Conservation (phyloP, 2,329 filamentous ascomycete genomes). For the Xylaria digitata region DNA sequence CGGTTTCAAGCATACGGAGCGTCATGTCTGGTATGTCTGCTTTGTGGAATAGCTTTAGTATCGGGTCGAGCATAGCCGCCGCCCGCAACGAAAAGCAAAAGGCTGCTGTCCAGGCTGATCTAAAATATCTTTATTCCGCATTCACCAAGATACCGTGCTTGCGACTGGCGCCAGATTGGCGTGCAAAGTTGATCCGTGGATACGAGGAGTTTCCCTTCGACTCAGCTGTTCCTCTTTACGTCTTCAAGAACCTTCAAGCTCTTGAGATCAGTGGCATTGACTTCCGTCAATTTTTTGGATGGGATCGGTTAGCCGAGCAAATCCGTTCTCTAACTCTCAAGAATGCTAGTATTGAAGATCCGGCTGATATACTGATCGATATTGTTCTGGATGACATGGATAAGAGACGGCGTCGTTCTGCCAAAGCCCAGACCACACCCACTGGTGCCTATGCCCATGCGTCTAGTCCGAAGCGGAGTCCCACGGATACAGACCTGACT, state of each 20-base stretch:
- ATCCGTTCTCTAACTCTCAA: slow-evolving; percentile 89
- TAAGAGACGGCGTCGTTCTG: slow-evolving; percentile 85
- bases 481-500: slow-evolving; percentile 72
- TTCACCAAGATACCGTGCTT: slow-evolving; percentile 98
- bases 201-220: slow-evolving; percentile 99
- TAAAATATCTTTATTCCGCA: slow-evolving; percentile 96
- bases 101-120: slow-evolving; percentile 82
- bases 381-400: slow-evolving; percentile 98
- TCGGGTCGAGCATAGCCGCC: slow-evolving; percentile 80
- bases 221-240: slow-evolving; percentile 93
- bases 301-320: slow-evolving; percentile 94
- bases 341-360: slow-evolving; percentile 87
- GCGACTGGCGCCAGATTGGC: slow-evolving; percentile 89
- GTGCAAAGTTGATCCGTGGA: slow-evolving; percentile 86
- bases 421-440: slow-evolving; percentile 85
- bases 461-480: slow-evolving; percentile 70
- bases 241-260: slow-evolving; percentile 95
- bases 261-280: slow-evolving; percentile 96
- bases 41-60: slow-evolving; percentile 88
- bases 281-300: slow-evolving; percentile 96
- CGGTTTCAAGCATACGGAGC: slow-evolving; percentile 94
- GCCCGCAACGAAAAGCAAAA: slow-evolving; percentile 92
- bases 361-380: slow-evolving; percentile 87
- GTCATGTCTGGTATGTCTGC: slow-evolving; percentile 98
- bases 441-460: slow-evolving; percentile 73